Conservation (phyloP, 2,329 filamentous ascomycete species). For the Cyphellophora europaea region DNA sequence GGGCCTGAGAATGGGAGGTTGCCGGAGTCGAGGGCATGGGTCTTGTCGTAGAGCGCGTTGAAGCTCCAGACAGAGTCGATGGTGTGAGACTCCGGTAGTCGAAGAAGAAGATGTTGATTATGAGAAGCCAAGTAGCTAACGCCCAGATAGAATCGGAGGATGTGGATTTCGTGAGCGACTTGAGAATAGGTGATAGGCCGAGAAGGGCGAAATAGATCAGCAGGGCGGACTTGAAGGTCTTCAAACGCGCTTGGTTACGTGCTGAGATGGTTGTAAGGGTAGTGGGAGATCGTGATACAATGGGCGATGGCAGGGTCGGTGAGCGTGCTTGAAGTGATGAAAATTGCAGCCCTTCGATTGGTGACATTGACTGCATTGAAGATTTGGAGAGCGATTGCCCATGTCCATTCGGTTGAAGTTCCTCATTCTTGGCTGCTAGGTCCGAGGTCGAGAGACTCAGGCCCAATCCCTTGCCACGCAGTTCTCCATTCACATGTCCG, state of each 20-base stretch:
- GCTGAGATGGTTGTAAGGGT: conserved; percentile 36
- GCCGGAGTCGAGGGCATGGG: conserved; percentile 4
- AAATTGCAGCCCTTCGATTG: conserved; percentile 16
- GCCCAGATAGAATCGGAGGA: conserved; percentile 96
- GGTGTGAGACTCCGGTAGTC: conserved; percentile 65
- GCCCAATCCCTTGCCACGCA: conserved; percentile 30
- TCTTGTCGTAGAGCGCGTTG: conserved; percentile 1
- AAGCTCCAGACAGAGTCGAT: conserved; percentile 1
- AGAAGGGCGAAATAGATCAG: conserved; percentile 89
- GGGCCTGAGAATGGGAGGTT: conserved; percentile 12
- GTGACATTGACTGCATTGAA: conserved; percentile 42
- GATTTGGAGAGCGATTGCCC: conserved; percentile 46
- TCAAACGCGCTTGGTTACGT: conserved; percentile 55
- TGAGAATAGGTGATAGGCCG: conserved; percentile 87
- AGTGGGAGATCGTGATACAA: conserved; percentile 25
- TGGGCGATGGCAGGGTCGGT: conserved; percentile 7
- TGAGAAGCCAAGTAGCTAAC: conserved; percentile 83
- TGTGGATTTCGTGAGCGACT: conserved; percentile 88
- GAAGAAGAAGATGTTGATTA: conserved; percentile 96
- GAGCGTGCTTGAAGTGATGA: conserved; percentile 13
- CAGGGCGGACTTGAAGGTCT: conserved; percentile 83
- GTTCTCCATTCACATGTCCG: conserved; percentile 24
- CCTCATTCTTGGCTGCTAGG: conserved; percentile 21
- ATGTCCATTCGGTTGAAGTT: conserved; percentile 26
- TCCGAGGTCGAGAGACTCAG: conserved; percentile 30